Conservation (phyloP, 371 early-diverging fungal genomes). For the Actinomucor elegans region DNA sequence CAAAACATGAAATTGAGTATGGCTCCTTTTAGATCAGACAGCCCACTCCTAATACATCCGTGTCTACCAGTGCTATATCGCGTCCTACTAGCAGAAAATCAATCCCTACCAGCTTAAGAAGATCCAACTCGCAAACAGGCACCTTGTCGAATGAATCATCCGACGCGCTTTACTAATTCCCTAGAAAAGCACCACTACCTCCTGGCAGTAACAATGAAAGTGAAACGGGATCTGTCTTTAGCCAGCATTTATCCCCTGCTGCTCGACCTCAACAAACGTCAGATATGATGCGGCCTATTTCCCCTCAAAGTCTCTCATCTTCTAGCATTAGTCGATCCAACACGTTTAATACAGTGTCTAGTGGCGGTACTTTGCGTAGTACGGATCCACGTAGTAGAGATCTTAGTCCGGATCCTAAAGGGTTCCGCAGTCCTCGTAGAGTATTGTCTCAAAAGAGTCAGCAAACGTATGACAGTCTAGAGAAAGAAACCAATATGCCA, state of each 20-base stretch:
- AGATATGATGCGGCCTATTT: constrained; percentile 24
- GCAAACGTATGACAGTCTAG: constrained; percentile 13
- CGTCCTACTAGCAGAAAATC: constrained; percentile 9
- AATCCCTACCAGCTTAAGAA: constrained; percentile 4
- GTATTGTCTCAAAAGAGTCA: constrained; percentile 21
- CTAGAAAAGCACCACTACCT: constrained; percentile 47
- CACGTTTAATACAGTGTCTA: constrained; percentile 44
- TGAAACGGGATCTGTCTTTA: not conserved
- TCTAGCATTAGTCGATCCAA: constrained; percentile 40
- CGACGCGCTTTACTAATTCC: constrained; percentile 35
- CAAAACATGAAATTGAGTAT: not conserved
- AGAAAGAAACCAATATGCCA: not conserved
- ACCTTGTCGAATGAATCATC: too few species aligned
- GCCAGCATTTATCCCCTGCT: constrained; percentile 1
- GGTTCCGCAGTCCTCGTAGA: constrained; percentile 12
- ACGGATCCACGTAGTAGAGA: constrained; percentile 24
- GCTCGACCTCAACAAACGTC: not conserved
- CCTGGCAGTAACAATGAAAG: constrained; percentile 15
- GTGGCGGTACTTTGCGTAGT: constrained; percentile 10
- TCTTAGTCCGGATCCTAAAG: constrained; percentile 12
- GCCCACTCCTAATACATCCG: constrained; percentile 22
- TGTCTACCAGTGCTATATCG: constrained; percentile 21
- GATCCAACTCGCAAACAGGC: constrained; percentile 20
- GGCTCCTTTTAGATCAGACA: not conserved
- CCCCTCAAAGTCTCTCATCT: constrained; percentile 38